These are phyloP conservation scores for Neurospora sp. DNA, from an alignment of 495 filamentous ascomycete genomes.

Conservation along the genomic window DNA sequence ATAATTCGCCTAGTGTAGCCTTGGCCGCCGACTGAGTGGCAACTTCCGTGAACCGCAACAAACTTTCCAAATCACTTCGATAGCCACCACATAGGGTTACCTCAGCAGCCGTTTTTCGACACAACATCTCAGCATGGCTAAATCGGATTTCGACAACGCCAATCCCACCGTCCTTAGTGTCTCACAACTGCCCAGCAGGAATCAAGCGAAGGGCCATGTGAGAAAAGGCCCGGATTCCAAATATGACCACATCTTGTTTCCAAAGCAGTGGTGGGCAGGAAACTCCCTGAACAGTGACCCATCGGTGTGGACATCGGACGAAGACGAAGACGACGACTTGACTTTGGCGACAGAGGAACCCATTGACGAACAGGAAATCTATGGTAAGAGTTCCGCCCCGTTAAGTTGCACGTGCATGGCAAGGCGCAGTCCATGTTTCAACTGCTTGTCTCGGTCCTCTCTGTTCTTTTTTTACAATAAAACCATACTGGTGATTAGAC, in stretches of 20 bases:
- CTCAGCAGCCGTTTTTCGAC: background rate
- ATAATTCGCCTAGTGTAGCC: background rate
- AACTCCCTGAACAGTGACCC: background rate
- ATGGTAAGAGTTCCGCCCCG: slow-evolving; percentile 45
- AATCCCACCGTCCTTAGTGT: slow-evolving; percentile 89
- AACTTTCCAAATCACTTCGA: background rate
- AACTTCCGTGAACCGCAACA: background rate
- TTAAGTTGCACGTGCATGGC: background rate
- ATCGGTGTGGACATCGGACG: slow-evolving; percentile 22
- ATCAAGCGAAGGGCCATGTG: slow-evolving; percentile 22
- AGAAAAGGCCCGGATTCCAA: slow-evolving; percentile 21
- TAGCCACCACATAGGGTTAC: background rate
- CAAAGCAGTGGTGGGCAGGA: slow-evolving; percentile 20
- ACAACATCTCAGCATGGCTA: slow-evolving; percentile 11
- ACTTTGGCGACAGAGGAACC: slow-evolving; percentile 61
- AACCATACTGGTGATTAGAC: slow-evolving; percentile 12
- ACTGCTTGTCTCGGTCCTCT: background rate
- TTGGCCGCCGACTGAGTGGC: background rate
- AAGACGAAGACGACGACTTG: slow-evolving; percentile 38
- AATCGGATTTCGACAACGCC: slow-evolving; percentile 57
- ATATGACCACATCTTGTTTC: slow-evolving; percentile 26
- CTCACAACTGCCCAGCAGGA: slow-evolving; percentile 78
- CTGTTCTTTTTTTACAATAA: slow-evolving; percentile 6
- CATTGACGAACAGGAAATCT: slow-evolving; percentile 95
- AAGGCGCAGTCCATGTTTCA: background rate